Conservation (phyloP, 768 basidiomycete genomes). For the Rhodotorula diobovata region DNA sequence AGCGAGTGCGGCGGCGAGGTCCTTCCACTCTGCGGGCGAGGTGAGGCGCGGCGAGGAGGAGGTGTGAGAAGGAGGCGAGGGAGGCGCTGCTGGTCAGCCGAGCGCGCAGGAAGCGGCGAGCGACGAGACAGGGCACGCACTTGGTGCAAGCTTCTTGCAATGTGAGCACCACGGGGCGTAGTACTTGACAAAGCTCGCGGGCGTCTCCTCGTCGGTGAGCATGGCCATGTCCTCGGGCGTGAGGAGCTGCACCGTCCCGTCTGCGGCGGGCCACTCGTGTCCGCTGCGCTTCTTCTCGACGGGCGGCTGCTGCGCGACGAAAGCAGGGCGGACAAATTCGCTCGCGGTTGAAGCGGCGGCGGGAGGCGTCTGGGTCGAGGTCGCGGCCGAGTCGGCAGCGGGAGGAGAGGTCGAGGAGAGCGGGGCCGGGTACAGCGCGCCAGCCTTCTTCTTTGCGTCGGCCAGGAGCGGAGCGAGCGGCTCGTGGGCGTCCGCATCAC, state of each 20-base stretch:
- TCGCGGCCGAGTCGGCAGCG: neutral
- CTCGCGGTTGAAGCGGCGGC: neutral
- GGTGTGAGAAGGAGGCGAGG: neutral
- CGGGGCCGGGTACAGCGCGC: neutral
- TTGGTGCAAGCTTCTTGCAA: conserved; percentile 84
- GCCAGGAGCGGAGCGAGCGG: neutral
- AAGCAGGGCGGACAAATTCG: neutral
- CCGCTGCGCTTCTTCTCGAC: neutral
- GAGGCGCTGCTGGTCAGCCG: too few species aligned
- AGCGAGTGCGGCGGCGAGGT: conserved; percentile 67
- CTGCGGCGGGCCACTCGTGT: neutral
- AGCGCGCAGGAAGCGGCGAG: neutral
- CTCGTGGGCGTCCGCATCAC: neutral
- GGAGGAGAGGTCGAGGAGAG: neutral
- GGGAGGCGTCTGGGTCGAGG: neutral
- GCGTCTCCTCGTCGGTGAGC: conserved; percentile 45
- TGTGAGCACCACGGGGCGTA: conserved; percentile 97
- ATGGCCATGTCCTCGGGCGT: neutral
- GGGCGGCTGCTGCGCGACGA: conserved; percentile 28
- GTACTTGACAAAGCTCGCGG: conserved; percentile 68
- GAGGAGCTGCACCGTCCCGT: conserved; percentile 20
- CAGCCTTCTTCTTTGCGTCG: conserved; percentile 10
- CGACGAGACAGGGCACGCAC: conserved; percentile 43
- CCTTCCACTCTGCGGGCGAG: conserved; percentile 57
- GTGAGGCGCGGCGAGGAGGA: neutral